phyloP scores from a whole-genome alignment of 345 rosid genomes.

The Lenwebbia sp. region DNA sequence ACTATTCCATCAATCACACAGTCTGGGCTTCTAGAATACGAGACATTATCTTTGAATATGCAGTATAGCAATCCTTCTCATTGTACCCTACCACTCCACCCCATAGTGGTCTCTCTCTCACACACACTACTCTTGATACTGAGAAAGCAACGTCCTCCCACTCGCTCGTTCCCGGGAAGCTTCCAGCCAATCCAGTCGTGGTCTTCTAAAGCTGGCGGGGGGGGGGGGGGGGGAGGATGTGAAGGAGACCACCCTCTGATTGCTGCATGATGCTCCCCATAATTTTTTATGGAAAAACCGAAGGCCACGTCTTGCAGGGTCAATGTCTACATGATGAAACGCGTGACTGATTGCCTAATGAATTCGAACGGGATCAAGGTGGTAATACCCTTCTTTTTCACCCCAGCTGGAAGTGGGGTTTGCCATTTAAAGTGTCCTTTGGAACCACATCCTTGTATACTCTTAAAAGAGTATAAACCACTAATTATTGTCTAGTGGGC shows the following conservation, averaged over 20 bases:
- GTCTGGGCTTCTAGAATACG: background rate
- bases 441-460: background rate
- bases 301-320: background rate
- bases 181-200: background rate
- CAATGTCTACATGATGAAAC: background rate
- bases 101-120: background rate
- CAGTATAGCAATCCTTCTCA: background rate
- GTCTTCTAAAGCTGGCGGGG: background rate
- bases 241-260: background rate
- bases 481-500: background rate
- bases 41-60: background rate
- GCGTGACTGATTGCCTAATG: background rate
- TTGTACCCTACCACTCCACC: background rate
- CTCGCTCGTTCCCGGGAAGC: background rate
- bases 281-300: background rate
- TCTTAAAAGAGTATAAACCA: background rate
- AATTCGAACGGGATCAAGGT: background rate
- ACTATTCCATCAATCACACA: background rate
- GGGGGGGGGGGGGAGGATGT: background rate
- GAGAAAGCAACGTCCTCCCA: background rate
- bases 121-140: background rate
- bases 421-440: background rate
- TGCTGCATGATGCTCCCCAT: background rate
- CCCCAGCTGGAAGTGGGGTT: background rate
- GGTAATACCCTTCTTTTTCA: background rate